phyloP scores from a whole-genome alignment of 2,329 filamentous ascomycete species.

The Arthrobotrys conoides region DNA sequence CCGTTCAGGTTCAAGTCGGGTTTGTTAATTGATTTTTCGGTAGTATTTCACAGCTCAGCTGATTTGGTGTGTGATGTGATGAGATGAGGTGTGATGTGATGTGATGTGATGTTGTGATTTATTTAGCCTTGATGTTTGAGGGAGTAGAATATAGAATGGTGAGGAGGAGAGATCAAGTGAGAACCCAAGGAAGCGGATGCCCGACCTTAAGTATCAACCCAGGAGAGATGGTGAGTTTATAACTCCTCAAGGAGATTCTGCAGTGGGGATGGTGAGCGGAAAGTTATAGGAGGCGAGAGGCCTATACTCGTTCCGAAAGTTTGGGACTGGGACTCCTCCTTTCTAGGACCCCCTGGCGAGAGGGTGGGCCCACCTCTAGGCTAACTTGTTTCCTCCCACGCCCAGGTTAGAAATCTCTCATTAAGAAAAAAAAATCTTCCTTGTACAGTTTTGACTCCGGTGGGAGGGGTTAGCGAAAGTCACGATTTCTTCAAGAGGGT shows the following conservation, averaged over 20 bases:
- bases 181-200: conserved; percentile 40
- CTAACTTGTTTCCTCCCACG: conserved; percentile 50
- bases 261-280: conserved; percentile 48
- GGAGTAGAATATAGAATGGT: conserved; percentile 15
- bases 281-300: conserved; percentile 52
- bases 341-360: conserved; percentile 48
- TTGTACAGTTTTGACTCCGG: conserved; percentile 40
- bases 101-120: conserved; percentile 15
- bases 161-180: conserved; percentile 28
- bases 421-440: conserved; percentile 43
- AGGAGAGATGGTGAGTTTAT: conserved; percentile 51
- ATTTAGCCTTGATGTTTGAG: conserved; percentile 9
- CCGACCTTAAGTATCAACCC: conserved; percentile 48
- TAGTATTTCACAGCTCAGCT: conserved; percentile 24
- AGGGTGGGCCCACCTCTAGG: conserved; percentile 33
- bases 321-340: conserved; percentile 57
- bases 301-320: conserved; percentile 57
- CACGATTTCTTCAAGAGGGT: conserved; percentile 7
- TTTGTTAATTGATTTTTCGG: conserved; percentile 14
- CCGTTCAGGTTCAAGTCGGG: background rate
- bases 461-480: conserved; percentile 47
- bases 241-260: conserved; percentile 47
- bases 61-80: conserved; percentile 25
- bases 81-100: background rate
- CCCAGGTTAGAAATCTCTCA: conserved; percentile 33